Conservation (phyloP, 2,329 filamentous ascomycete genomes). For the Canariomyces notabilis region DNA sequence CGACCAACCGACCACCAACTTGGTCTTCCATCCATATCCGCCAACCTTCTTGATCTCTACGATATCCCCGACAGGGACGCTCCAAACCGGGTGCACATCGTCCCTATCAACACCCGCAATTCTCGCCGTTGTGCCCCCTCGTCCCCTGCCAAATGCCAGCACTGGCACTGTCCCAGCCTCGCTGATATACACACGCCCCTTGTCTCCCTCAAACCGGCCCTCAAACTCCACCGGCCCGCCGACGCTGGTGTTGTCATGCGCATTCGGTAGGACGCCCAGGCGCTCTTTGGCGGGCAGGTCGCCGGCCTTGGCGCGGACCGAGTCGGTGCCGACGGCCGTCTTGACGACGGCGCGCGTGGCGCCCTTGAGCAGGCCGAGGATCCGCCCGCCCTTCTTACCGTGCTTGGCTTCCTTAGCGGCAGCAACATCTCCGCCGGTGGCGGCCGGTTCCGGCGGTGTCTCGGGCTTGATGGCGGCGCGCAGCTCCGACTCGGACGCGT, state of each 20-base stretch:
- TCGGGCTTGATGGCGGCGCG: slow-evolving; percentile 49
- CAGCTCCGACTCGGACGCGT: slow-evolving; percentile 62
- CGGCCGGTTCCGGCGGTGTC: slow-evolving; percentile 34
- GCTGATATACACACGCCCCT: slow-evolving; percentile 67
- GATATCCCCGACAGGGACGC: slow-evolving; percentile 65
- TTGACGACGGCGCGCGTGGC: slow-evolving; percentile 68
- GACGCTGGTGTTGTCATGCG: slow-evolving; percentile 37
- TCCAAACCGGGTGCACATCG: slow-evolving; percentile 60
- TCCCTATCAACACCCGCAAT: slow-evolving; percentile 45
- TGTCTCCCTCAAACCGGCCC: slow-evolving; percentile 63
- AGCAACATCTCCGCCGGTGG: slow-evolving; percentile 42
- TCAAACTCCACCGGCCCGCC: slow-evolving; percentile 74
- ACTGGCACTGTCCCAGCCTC: slow-evolving; percentile 62
- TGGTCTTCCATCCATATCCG: slow-evolving; percentile 79
- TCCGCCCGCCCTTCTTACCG: slow-evolving; percentile 36
- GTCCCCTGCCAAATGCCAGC: slow-evolving; percentile 59
- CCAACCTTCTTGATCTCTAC: slow-evolving; percentile 72
- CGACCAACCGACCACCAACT: slow-evolving; percentile 76
- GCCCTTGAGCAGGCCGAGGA: slow-evolving; percentile 63
- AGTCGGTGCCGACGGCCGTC: slow-evolving; percentile 66
- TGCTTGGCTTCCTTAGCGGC: slow-evolving; percentile 40
- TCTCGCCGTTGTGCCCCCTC: slow-evolving; percentile 52
- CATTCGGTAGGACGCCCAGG: slow-evolving; percentile 59
- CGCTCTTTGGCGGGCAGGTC: slow-evolving; percentile 61
- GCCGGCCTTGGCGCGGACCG: slow-evolving; percentile 60